Percentiles rank a stretch among this genome's conserved stretches.
These are phyloP conservation scores for Gaultheria prostrata DNA, from an alignment of 148 eudicot species.

Conservation along the genomic window DNA sequence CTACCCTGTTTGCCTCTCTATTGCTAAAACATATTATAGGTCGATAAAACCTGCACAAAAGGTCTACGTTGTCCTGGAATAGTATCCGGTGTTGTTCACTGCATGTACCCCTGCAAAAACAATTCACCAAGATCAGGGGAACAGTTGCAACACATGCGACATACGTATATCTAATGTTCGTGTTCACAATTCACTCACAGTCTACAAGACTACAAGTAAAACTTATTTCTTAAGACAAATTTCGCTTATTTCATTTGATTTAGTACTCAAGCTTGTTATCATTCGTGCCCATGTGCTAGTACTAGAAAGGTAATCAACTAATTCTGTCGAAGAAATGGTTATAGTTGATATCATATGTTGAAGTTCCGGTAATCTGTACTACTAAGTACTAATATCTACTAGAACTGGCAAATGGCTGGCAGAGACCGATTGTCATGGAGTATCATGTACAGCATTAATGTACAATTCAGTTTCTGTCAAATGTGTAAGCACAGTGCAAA, in stretches of 20 bases:
- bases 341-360: background rate
- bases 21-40: background rate
- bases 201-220: background rate
- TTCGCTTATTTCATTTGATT: background rate
- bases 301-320: background rate
- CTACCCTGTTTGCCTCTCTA: background rate
- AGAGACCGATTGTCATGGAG: background rate
- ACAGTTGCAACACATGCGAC: background rate
- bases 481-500: background rate
- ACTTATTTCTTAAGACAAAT: background rate
- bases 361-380: background rate
- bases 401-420: background rate
- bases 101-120: background rate
- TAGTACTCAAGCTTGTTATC: background rate
- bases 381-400: background rate
- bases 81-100: background rate
- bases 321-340: background rate
- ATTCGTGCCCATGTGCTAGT: background rate
- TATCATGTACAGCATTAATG: background rate
- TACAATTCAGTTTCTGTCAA: background rate
- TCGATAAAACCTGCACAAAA: constrained; percentile 5
- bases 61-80: background rate
- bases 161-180: background rate
- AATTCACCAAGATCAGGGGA: constrained; percentile 4
- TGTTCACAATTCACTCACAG: background rate